phyloP scores from a whole-genome alignment of 352 stramenopile genomes.

The Globisporangium barbulae region DNA sequence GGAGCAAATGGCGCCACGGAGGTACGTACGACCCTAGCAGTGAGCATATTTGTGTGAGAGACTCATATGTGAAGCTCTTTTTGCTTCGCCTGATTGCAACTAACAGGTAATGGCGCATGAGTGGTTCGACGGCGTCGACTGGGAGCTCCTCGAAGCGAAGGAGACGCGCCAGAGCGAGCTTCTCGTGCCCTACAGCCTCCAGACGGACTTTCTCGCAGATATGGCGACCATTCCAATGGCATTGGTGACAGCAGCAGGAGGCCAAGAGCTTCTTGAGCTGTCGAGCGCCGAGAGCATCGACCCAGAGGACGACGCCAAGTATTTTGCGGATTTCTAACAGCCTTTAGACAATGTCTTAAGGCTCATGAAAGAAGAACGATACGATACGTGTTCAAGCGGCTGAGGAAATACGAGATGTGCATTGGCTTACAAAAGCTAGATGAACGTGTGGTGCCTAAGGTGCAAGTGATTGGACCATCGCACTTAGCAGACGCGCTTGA shows the following conservation, averaged over 20 bases:
- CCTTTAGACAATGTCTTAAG: not conserved
- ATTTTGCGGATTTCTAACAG: constrained; percentile 65
- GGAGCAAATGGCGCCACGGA: constrained; percentile 30
- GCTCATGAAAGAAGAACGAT: not conserved
- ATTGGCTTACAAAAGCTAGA: not conserved
- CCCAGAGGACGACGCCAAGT: constrained; percentile 58
- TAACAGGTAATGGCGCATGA: constrained; percentile 50
- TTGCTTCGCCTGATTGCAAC: not conserved
- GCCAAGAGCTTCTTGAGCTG: constrained; percentile 9
- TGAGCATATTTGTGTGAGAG: not conserved
- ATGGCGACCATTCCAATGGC: not conserved
- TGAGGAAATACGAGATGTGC: not conserved
- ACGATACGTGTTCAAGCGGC: not conserved
- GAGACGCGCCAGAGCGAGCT: constrained; percentile 13
- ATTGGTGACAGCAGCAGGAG: not conserved
- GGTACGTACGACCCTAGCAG: constrained; percentile 20
- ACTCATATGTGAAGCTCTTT: not conserved
- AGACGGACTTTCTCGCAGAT: constrained; percentile 28
- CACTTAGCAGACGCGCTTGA: constrained; percentile 17
- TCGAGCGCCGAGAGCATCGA: constrained; percentile 78
- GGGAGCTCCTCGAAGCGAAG: constrained; percentile 25
- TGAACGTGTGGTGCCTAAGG: constrained; percentile 6
- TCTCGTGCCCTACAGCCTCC: constrained; percentile 29
- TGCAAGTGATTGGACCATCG: not conserved
- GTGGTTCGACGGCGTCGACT: constrained; percentile 64